Evolutionary conservation across 495 filamentous ascomycete species (phyloP).

Genomic region (Penicillium fimorum): DNA sequence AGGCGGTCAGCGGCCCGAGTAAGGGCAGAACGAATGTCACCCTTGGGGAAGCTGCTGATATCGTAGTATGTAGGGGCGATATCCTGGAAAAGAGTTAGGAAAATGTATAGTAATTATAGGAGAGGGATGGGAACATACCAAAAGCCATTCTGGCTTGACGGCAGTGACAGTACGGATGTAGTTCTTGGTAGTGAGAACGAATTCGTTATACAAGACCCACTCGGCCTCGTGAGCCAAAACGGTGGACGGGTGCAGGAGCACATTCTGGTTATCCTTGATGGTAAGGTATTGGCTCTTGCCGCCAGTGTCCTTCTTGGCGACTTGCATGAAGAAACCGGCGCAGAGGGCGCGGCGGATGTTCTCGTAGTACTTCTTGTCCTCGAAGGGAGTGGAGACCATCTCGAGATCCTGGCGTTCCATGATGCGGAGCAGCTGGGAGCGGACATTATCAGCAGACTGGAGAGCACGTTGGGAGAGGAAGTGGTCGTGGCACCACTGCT

Average conservation of each 20-base stretch:
- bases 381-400: conserved; percentile 82
- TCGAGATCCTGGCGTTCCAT: conserved; percentile 91
- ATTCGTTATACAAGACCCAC: conserved; percentile 99
- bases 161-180: conserved; percentile 66
- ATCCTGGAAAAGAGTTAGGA: conserved; percentile 54
- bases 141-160: conserved; percentile 72
- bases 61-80: conserved; percentile 94
- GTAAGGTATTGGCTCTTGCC: conserved; percentile 83
- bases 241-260: conserved; percentile 89
- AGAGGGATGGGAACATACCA: conserved; percentile 58
- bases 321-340: conserved; percentile 98
- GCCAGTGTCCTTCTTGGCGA: conserved; percentile 80
- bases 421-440: conserved; percentile 83
- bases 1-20: conserved; percentile 72
- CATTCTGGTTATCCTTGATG: conserved; percentile 89
- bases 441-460: conserved; percentile 90
- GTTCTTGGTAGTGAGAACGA: conserved; percentile 95
- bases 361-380: conserved; percentile 95
- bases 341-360: conserved; percentile 96
- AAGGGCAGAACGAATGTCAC: conserved; percentile 77
- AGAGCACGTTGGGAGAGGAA: conserved; percentile 90
- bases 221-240: conserved; percentile 82
- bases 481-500: conserved; percentile 95
- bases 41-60: conserved; percentile 75
- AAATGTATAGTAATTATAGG: neutral